A percentile compares a stretch with the other conserved stretches of the same genome.
Evolutionary conservation across 73 alveolate genomes (phyloP).

Genomic region (Symbiodinium pilosum): DNA sequence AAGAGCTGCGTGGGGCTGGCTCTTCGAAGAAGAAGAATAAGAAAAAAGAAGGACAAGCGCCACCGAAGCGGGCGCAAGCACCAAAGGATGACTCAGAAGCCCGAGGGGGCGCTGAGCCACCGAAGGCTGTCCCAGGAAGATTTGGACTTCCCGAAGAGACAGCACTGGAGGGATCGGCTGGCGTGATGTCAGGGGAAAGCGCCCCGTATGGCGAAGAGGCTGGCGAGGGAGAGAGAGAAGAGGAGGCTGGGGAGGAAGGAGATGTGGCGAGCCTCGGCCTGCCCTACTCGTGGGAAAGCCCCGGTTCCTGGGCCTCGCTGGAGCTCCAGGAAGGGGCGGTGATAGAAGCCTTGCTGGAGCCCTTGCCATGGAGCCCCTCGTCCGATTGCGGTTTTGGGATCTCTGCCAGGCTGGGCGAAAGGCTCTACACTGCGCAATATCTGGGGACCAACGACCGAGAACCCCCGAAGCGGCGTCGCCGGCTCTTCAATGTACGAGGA

Average conservation of each 20-base stretch:
- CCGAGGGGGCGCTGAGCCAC: background rate
- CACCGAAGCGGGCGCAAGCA: background rate
- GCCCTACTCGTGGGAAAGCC: too few relatives aligned
- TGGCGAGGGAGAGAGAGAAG: background rate
- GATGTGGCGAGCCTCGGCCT: too few relatives aligned
- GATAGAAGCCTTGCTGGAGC: too few relatives aligned
- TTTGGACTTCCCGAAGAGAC: too few relatives aligned
- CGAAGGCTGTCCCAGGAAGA: background rate
- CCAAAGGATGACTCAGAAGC: background rate
- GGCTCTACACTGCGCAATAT: background rate
- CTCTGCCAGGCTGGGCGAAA: background rate
- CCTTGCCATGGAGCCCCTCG: too few relatives aligned
- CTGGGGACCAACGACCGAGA: background rate
- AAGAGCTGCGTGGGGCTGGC: background rate
- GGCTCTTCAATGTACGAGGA: background rate
- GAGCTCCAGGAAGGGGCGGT: too few relatives aligned
- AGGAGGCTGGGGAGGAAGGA: too few relatives aligned
- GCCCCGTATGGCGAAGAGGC: background rate
- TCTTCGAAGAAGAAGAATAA: background rate
- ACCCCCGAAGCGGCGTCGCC: background rate
- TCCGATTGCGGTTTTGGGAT: background rate
- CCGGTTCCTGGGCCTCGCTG: too few relatives aligned
- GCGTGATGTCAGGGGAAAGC: background rate
- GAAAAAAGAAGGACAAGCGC: background rate
- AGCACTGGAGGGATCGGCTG: background rate